Base-by-base conservation (phyloP, 2,329 filamentous ascomycete genomes). In the Aspergillus ruber region DNA sequence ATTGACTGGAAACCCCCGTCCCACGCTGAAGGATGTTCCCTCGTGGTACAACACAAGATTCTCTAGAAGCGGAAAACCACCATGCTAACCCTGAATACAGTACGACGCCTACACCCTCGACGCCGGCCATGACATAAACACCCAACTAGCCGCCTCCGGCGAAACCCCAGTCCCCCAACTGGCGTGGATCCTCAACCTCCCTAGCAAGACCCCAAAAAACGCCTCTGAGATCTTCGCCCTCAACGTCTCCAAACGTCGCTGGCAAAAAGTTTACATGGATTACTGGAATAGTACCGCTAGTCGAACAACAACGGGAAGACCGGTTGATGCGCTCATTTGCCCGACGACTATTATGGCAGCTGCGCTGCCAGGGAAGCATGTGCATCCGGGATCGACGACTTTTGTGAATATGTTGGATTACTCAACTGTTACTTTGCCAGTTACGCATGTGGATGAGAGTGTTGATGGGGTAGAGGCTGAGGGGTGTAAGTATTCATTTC, bases 231-330 rank as follows among this genome's bases (percentile, higher is more conserved):
- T 78, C 44, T 71, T 74, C 41, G 67, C 62, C 2, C 54, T 74
- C 42, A 83, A 82, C 5, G 62, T 83, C 2, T 62, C 66, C 13
- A 80, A 80, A 49, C 70, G 81, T 1, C 69, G 76, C 21, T 78
- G 74, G 43, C 78, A 82, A 55, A 78, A 77, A 49, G 64, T 71
- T 15, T 85, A 84, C 53, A 74, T 81, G 62, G 80, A 84, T 44
- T 84, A 82, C 57, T 84, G 80, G 81, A 82, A 83, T 51, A 74
- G 69, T 12, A 82, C 79, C 0, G 68, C 64, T 0, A 62, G 69
- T 3, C 42, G 69, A n/a, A 80, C 78, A 0, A 74, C 72, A 21
- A 78, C 67, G 2, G 72, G 73, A 0, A 68, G 73, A 43, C 68
- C 76, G 1, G 78, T 84, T 0, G 82, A 85, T 55, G 73, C 64